These are phyloP conservation scores for Manihot esculenta DNA, from an alignment of 441 rosid species.

Conservation along the genomic window DNA sequence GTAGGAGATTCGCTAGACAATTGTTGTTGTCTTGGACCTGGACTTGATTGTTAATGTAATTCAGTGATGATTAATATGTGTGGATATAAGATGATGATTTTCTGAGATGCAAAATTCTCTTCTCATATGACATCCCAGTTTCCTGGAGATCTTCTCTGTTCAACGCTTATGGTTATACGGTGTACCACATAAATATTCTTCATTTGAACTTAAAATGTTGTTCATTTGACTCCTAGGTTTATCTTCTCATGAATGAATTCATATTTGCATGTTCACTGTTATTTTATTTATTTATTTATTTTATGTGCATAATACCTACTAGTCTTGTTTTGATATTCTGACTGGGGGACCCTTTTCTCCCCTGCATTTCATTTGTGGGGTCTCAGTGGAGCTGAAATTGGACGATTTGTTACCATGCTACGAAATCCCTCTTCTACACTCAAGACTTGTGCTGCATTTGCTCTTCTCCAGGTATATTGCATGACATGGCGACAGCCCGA, in stretches of 20 bases:
- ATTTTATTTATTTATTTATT: not conserved
- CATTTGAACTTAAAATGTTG: not conserved
- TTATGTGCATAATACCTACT: no score
- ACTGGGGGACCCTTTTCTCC: not conserved
- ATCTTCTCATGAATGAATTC: conserved; percentile 6
- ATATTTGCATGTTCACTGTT: not conserved
- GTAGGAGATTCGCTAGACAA: not conserved
- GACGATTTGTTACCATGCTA: conserved; percentile 86
- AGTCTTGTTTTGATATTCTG: conserved; percentile 1
- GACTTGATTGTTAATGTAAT: not conserved
- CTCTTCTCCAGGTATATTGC: conserved; percentile 83
- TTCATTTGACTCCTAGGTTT: no score
- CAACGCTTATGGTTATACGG: not conserved
- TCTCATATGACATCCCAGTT: not conserved
- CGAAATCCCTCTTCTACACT: conserved; percentile 70
- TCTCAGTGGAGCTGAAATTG: conserved; percentile 86
- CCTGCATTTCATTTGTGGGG: conserved; percentile 7
- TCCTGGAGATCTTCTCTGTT: not conserved
- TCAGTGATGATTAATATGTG: not conserved
- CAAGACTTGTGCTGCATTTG: conserved; percentile 92
- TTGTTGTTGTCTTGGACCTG: not conserved
- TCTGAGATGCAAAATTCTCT: conserved; percentile 2
- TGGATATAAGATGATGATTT: conserved; percentile 2
- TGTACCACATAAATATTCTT: not conserved
- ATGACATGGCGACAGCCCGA: not conserved